Evolutionary conservation across 2,329 filamentous ascomycete species (phyloP), one percentile per base, ranked within the genome.

Genomic region (Cercospora berteroae): DNA sequence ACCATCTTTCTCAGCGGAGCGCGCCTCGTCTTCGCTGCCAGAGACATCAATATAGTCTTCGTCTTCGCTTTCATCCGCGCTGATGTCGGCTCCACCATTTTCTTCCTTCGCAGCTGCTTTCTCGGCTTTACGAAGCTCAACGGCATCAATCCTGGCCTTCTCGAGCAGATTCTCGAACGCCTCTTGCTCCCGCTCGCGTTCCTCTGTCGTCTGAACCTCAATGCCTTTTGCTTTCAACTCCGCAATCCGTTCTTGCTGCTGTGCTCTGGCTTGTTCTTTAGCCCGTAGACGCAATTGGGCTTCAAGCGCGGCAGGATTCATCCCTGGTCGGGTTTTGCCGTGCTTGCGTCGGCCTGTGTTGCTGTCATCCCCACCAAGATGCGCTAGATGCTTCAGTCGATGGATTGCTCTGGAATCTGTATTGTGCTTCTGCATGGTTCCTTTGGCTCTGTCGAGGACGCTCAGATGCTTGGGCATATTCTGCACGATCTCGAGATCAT

Each of bases 81-180:
- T 84, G 29, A 81, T 84, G 29, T 63, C 67, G 4, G 55, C 80
- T 6, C 79, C 81, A 48, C 83, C 83, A 7, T 78, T 79, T 63
- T 88, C 85, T 75, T 88, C 88, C 80, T 91, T 94, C 0, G 88
- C 88, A 55, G 87, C 88, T 29, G 87, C 89, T 70, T 88, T 88
- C 80, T 99, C 95, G 59, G 88, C 84, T 73, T 90, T 88, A 79
- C 89, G 90, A 60, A 98, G 89, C 72, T 90, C 89, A 55, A 91
- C 87, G 1, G 90, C 94, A 76, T 98, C 92, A 69, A 88, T 85
- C 66, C 93, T 86, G 20, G 94, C 94, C 74, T 90, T 93, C 58
- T 94, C 90, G 27, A 98, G 87, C 68, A 98, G 86, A 74, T 97
- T 90, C 73, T 98, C 95, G 12, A 97, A 88, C 67, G 94, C 88